Base-by-base conservation (phyloP, 768 basidiomycete genomes). In the Termitomyces sp. region DNA sequence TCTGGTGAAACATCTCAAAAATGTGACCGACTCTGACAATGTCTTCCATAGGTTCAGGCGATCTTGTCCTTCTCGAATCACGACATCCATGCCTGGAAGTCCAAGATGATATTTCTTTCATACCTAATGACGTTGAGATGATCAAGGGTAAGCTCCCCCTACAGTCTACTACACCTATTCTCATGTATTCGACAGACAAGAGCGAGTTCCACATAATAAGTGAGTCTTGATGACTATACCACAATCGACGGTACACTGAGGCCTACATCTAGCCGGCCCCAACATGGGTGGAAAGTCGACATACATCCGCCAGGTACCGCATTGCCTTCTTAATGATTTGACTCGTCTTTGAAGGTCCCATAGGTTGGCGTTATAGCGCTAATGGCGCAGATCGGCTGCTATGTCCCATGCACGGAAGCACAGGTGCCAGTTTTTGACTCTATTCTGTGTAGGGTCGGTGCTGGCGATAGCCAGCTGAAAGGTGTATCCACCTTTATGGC, bases 221-320 rank as follows among this genome's bases (percentile, higher is more conserved):
- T 90, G 63, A 58, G 84, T 61, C 3, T 34, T 17, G 50, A 6
- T 19, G 7, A 8, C 9, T 37, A 25, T 10, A 48, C 16, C 17
- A 17, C 34, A n/a, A 37, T 28, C 5, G 6, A 34, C 25, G 27
- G 23, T 28, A 27, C 6, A 52, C 46, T 59, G 40, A 47, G 40
- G 41, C 21, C 19, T 47, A 48, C 46, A 34, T 23, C 5, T 56
- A 91, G 90, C 96, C 21, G 97, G 97, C 5, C 97, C 97, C 0
- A 99, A 99, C 71, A 98, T 98, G 91, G 97, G 97, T 52, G 97
- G 97, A 58, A 99, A 99, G 72, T 94, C 91, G 47, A 98, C 96
- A 0, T 98, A 95, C 64, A 96, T 98, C 63, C 89, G 94, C 45
- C 91, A 94, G 74, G 90, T 88, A 51, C 17, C 64, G 48, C 12